Evolutionary conservation across 2,329 filamentous ascomycete species (phyloP), one percentile per base, ranked within the genome.

Genomic region (Penicillium sp.): DNA sequence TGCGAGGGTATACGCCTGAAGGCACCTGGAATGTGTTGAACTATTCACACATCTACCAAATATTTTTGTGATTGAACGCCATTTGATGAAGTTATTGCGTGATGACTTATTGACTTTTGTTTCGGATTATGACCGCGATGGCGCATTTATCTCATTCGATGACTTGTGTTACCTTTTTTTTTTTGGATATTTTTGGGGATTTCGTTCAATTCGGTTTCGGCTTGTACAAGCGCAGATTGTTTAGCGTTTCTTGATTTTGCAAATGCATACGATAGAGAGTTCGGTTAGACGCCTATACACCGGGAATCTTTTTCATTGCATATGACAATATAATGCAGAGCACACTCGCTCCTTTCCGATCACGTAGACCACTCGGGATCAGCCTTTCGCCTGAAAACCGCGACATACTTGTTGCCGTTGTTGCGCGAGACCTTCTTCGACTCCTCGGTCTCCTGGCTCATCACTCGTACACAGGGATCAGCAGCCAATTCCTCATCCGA

Each of bases 391-490:
- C 88, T 83, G 71, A 94, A 99, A 43, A 96, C 84, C 33, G 91
- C 93, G 41, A 97, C 88, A 74, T 89, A 96, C 75, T 97, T 99
- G 68, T 85, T 84, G 0, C 94, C 94, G 34, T 89, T 85, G 74
- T 97, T 96, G 68, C 94, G 84, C 63, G 86, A 84, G 12, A 99
- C 94, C 77, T 99, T 99, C 79, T 96, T 97, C 27, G 92, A 91
- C 77, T 99, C 95, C 72, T 99, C 94, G 3, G 95, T 99, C 75
- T 94, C 91, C 29, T 81, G 75, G 56, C 80, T 80, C 84, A 87
- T 87, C 60, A 81, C 78, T 65, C 75, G 78, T 60, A 87, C 84
- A 63, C 86, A 88, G 9, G 74, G 78, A 50, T 80, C 82, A 7
- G 74, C 78, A 3, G 82, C 71, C 3, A 82, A 76, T n/a, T 80